Conservation (phyloP, 2,329 filamentous ascomycete species). For the Aspergillus nomiae region DNA sequence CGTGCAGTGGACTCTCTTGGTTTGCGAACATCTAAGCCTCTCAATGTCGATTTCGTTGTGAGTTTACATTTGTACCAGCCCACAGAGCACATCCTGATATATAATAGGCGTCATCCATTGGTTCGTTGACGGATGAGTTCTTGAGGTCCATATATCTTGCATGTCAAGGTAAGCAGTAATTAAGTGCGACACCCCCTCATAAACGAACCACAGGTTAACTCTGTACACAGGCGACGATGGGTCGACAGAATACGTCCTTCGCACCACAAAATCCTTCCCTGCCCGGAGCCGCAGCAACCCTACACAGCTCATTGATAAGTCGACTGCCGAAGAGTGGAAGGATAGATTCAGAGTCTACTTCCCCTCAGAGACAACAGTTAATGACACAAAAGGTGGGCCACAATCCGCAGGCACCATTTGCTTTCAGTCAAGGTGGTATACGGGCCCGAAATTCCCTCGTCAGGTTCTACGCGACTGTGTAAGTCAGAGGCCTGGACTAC, state of each 20-base stretch:
- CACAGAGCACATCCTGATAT: conserved; percentile 12
- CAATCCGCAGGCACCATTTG: conserved; percentile 79
- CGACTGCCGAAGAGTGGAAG: conserved; percentile 41
- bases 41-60: conserved; percentile 75
- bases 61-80: conserved; percentile 24
- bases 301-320: conserved; percentile 43
- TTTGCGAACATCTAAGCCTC: conserved; percentile 54
- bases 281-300: conserved; percentile 40
- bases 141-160: conserved; percentile 62
- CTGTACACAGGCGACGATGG: conserved; percentile 49
- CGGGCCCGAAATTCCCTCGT: conserved; percentile 68
- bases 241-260: conserved; percentile 44
- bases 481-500: conserved; percentile 68
- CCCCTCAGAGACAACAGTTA: conserved; percentile 71
- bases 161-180: conserved; percentile 50
- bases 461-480: conserved; percentile 73
- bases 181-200: background rate
- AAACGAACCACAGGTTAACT: conserved; percentile 11
- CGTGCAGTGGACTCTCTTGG: conserved; percentile 66
- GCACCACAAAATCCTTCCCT: conserved; percentile 31
- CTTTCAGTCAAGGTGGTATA: conserved; percentile 72
- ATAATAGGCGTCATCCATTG: conserved; percentile 74
- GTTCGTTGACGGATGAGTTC: conserved; percentile 70
- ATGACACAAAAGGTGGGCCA: conserved; percentile 63
- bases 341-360: conserved; percentile 75